A percentile compares a stretch with the other conserved stretches of the same genome.
Conservation (phyloP, 2,329 filamentous ascomycete genomes). For the Mollisia scopiformis region DNA sequence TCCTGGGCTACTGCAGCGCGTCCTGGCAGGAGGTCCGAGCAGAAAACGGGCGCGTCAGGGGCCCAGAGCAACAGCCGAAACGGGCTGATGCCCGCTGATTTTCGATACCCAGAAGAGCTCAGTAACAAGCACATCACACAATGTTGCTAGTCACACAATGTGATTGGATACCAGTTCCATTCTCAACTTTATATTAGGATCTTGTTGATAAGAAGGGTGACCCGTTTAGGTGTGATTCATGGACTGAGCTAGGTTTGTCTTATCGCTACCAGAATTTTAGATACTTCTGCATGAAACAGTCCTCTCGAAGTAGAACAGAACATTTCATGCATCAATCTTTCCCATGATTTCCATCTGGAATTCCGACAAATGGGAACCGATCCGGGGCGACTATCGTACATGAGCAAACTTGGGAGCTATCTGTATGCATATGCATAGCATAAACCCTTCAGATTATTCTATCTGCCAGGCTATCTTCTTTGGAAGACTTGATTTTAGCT, state of each 20-base stretch:
- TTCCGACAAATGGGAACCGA: not conserved
- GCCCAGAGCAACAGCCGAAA: not conserved
- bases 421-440: too few relatives aligned
- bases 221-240: not conserved
- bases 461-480: constrained; percentile 22
- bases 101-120: not conserved
- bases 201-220: not conserved
- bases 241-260: not conserved
- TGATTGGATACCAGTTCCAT: not conserved
- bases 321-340: constrained; percentile 7
- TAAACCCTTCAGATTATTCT: constrained; percentile 24
- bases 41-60: not conserved
- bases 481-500: constrained; percentile 4
- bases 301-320: not conserved
- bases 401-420: too few relatives aligned
- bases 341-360: not conserved
- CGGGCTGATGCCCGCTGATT: not conserved
- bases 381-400: constrained; percentile 1
- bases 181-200: not conserved
- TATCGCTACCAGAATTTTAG: not conserved
- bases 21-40: not conserved
- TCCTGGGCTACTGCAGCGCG: not conserved
- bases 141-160: not conserved
- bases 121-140: not conserved
- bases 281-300: not conserved